phyloP scores from a whole-genome alignment of 441 rosid genomes.

The Jatropha podagrica region DNA sequence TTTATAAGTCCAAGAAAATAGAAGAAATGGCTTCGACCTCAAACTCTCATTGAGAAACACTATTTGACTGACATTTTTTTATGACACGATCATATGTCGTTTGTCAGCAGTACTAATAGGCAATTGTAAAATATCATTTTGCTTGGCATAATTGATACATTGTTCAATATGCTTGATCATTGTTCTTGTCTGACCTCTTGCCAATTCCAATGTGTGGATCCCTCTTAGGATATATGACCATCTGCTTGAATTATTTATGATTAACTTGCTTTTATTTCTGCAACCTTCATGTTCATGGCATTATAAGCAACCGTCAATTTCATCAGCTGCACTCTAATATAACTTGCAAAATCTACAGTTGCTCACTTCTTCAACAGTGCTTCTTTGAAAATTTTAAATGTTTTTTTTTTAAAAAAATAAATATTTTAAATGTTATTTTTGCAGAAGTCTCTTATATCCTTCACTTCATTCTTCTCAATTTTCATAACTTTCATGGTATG shows the following conservation, averaged over 20 bases:
- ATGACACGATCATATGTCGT: no score
- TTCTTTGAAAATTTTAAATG: neutral
- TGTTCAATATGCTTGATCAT: neutral
- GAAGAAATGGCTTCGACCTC: neutral
- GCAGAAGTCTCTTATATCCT: neutral
- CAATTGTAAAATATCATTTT: no score
- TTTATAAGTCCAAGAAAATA: no score
- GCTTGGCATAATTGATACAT: neutral
- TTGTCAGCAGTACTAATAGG: no score
- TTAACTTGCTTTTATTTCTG: neutral
- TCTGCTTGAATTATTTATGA: neutral
- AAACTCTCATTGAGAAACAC: neutral
- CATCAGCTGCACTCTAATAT: neutral
- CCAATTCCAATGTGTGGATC: no score
- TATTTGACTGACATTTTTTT: no score
- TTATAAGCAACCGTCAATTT: neutral
- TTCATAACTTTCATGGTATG: neutral
- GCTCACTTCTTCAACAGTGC: neutral
- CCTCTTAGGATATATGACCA: neutral
- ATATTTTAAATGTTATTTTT: neutral
- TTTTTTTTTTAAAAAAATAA: no score
- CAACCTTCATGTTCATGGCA: neutral
- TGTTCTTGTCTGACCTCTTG: no score
- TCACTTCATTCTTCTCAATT: neutral
- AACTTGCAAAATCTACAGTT: neutral